Evolutionary conservation across 2,329 filamentous ascomycete genomes (phyloP).

Genomic region (Orbilia brochopaga): DNA sequence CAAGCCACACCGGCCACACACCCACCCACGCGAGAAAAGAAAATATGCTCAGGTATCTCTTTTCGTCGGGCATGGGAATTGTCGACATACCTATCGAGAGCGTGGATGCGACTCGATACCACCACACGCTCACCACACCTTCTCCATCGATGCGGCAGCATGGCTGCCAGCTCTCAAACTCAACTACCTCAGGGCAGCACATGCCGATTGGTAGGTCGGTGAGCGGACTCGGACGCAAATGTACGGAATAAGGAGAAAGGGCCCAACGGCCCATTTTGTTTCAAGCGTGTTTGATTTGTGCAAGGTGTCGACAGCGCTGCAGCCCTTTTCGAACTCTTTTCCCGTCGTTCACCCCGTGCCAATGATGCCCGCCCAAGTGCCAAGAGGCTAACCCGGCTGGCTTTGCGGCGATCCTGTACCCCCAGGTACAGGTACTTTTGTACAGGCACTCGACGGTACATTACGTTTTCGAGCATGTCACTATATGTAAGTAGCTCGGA

Average conservation of each 20-base stretch:
- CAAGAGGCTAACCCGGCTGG: slow-evolving; percentile 30
- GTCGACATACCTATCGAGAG: slow-evolving; percentile 5
- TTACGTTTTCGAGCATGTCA: too few relatives aligned
- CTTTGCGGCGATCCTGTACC: slow-evolving; percentile 37
- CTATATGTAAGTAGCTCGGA: too few relatives aligned
- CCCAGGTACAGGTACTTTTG: slow-evolving; percentile 22
- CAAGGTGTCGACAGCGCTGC: slow-evolving; percentile 31
- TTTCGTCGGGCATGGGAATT: background rate
- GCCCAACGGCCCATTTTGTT: slow-evolving; percentile 42
- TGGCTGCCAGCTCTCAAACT: background rate
- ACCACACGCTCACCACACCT: background rate
- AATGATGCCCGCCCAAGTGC: slow-evolving; percentile 33
- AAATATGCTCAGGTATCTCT: too few relatives aligned
- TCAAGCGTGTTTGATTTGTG: slow-evolving; percentile 49
- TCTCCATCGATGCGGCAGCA: background rate
- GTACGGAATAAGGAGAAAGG: slow-evolving; percentile 49
- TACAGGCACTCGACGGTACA: slow-evolving; percentile 9
- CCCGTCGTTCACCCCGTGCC: slow-evolving; percentile 15
- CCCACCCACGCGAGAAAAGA: background rate
- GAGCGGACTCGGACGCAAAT: slow-evolving; percentile 22
- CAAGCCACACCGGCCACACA: too few relatives aligned
- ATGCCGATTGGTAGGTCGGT: slow-evolving; percentile 7
- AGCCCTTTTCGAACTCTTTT: too few relatives aligned
- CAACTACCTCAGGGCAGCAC: slow-evolving; percentile 26
- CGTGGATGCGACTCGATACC: slow-evolving; percentile 8